Evolutionary conservation across 129 eudicot genomes (phyloP).

Genomic region (Arctium minus): DNA sequence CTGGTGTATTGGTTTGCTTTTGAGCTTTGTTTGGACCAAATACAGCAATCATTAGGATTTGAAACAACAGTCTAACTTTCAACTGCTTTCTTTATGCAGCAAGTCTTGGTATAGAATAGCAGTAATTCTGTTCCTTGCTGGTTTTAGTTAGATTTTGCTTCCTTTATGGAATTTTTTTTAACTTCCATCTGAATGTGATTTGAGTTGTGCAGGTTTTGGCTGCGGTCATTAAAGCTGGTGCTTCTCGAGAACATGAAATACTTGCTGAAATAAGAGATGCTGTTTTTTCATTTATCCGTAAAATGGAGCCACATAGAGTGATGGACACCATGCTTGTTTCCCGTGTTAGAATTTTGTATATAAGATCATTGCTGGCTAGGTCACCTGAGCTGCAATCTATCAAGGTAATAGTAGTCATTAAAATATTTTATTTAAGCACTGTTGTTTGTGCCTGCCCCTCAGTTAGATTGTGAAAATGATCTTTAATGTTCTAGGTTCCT

Average conservation of each 20-base stretch:
- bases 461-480: slow-evolving; percentile 7
- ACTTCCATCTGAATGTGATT: slow-evolving; percentile 3
- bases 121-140: not conserved
- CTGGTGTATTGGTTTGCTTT: no score
- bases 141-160: not conserved
- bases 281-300: slow-evolving; percentile 83
- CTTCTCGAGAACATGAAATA: slow-evolving; percentile 99
- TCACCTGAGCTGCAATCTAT: slow-evolving; percentile 96
- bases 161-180: not conserved
- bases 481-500: slow-evolving; percentile 53
- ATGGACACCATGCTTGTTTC: slow-evolving; percentile 99
- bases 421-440: not conserved
- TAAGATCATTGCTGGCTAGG: slow-evolving; percentile 90
- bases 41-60: no score
- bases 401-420: slow-evolving; percentile 43
- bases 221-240: slow-evolving; percentile 98
- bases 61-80: no score
- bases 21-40: no score
- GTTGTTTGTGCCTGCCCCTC: not conserved
- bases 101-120: not conserved
- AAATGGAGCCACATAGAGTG: slow-evolving; percentile 97
- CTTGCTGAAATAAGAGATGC: slow-evolving; percentile 99
- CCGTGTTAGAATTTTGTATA: slow-evolving; percentile 91
- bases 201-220: slow-evolving; percentile 77
- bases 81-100: no score